Conservation (phyloP, 2,329 filamentous ascomycete genomes). For the Tolypocladium album region DNA sequence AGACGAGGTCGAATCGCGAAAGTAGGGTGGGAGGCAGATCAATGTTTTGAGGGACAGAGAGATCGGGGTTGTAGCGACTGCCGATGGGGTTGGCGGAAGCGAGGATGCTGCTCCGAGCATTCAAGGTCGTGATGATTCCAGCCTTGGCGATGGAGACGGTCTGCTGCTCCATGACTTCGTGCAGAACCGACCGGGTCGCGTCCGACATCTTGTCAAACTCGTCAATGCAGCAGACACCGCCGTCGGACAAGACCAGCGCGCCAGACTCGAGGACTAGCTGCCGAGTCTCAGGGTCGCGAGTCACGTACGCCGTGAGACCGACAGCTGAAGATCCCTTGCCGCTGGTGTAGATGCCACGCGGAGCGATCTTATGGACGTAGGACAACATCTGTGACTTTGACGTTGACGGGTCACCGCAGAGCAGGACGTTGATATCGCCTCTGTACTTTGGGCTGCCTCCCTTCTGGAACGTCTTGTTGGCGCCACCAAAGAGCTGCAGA, state of each 20-base stretch:
- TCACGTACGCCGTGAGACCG: constrained; percentile 72
- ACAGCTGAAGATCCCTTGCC: constrained; percentile 74
- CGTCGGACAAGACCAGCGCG: constrained; percentile 68
- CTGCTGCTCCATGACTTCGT: constrained; percentile 85
- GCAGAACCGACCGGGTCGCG: constrained; percentile 65
- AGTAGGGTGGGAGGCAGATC: constrained; percentile 90
- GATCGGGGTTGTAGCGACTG: constrained; percentile 91
- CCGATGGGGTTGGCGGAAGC: constrained; percentile 97
- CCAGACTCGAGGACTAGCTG: constrained; percentile 74
- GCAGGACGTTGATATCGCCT: constrained; percentile 92
- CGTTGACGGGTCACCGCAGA: constrained; percentile 95
- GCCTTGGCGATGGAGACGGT: constrained; percentile 81
- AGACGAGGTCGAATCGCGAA: constrained; percentile 93
- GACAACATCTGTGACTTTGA: constrained; percentile 89
- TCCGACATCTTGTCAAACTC: constrained; percentile 86
- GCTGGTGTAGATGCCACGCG: constrained; percentile 73
- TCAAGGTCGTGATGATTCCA: constrained; percentile 92
- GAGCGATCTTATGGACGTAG: constrained; percentile 96
- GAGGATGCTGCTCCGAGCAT: constrained; percentile 89
- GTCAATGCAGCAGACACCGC: constrained; percentile 76
- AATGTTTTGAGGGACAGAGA: constrained; percentile 96
- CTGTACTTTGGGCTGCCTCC: constrained; percentile 91
- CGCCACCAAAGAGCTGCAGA: constrained; percentile 91
- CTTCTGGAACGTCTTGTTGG: constrained; percentile 96
- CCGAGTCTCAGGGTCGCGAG: constrained; percentile 68